A percentile compares a stretch with the other conserved stretches of the same genome.
Evolutionary conservation across 352 stramenopile genomes (phyloP).

Genomic region (Pythium rhizo-oryzae): DNA sequence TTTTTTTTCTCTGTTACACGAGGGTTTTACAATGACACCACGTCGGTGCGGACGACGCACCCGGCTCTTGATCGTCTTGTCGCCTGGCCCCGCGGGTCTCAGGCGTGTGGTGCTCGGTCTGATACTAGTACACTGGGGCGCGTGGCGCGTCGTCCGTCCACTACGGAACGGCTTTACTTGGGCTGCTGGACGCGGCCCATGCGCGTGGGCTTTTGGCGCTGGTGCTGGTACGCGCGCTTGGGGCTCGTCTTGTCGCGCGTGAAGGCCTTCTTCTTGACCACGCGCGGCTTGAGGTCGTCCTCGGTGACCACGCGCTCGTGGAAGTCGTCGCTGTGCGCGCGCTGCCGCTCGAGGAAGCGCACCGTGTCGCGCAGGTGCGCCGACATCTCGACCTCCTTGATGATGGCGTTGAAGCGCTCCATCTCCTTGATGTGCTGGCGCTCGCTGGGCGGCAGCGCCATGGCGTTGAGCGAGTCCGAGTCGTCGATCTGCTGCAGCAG

Average conservation of each 20-base stretch:
- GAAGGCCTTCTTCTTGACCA: slow-evolving; percentile 52
- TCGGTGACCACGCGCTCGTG: slow-evolving; percentile 56
- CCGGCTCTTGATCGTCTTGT: no score
- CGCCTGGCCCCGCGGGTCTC: no score
- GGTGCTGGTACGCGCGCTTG: slow-evolving; percentile 45
- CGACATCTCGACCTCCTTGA: slow-evolving; percentile 71
- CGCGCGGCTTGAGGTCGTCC: slow-evolving; percentile 49
- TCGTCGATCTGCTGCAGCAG: slow-evolving; percentile 73
- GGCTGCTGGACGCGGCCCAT: slow-evolving; percentile 69
- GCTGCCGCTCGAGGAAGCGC: slow-evolving; percentile 60
- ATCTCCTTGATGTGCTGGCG: slow-evolving; percentile 71
- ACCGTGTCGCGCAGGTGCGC: slow-evolving; percentile 65
- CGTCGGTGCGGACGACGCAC: not conserved
- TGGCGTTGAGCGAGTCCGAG: slow-evolving; percentile 43
- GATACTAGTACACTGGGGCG: not conserved
- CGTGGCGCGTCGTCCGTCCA: not conserved
- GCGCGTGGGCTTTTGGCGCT: slow-evolving; percentile 58
- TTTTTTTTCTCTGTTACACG: not conserved
- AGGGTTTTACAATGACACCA: slow-evolving; percentile 2
- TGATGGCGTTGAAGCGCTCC: slow-evolving; percentile 73
- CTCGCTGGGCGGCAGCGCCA: slow-evolving; percentile 50
- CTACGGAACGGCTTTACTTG: slow-evolving; percentile 41
- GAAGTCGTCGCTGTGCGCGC: slow-evolving; percentile 63
- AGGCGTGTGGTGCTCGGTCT: not conserved
- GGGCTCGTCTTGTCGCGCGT: slow-evolving; percentile 42